Base-by-base conservation (phyloP, 805 yeast species). In the Candida ulmi region DNA sequence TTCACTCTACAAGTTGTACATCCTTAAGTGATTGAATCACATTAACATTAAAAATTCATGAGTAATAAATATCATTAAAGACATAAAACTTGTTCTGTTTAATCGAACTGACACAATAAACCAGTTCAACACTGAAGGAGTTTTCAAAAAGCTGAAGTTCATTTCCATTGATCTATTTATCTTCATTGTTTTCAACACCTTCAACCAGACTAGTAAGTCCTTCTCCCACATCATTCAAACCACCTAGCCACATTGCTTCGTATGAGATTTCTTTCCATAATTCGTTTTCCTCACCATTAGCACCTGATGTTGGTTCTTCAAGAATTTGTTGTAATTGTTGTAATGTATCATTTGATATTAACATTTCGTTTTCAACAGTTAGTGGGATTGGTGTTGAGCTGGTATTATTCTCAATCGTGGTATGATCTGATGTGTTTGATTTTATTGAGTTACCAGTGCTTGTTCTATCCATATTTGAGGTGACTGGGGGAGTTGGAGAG, bases 211-310 rank as follows among this genome's bases (percentile, higher is more conserved):
- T 44, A 30, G 55, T 58, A 30, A 69, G 59, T 35, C 67, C 74
- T 28, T 64, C 68, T 17, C 64, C 62, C 15, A 58, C 61, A 34
- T 67, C 75, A 41, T 72, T 73, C 40, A 84, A 59, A 2, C 56
- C 46, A 9, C 42, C 48, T 17, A 55, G 40, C 95, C 95, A 84
- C 48, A 75, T 79, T 0, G 90, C 90, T 51, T 83, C 87, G 51
- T 74, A 75, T 0, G 88, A 78, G 40, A 84, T 80, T 46, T 83
- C 90, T 52, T 76, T 80, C 95, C 95, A 84, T 25, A 84, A 61
- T 44, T 80, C 71, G 36, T 64, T 57, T 46, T 76, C 82, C 4
- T 61, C 55, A 15, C 63, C 58, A n/a, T 63, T 63, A 2, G 61
- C 13, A 9, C 15, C 34, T 4, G 26, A n/a, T 9, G 18, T 16